A percentile compares a stretch with the other conserved stretches of the same genome.
Conservation (phyloP, 441 rosid species). For the Pelargonium cotyledonis region DNA sequence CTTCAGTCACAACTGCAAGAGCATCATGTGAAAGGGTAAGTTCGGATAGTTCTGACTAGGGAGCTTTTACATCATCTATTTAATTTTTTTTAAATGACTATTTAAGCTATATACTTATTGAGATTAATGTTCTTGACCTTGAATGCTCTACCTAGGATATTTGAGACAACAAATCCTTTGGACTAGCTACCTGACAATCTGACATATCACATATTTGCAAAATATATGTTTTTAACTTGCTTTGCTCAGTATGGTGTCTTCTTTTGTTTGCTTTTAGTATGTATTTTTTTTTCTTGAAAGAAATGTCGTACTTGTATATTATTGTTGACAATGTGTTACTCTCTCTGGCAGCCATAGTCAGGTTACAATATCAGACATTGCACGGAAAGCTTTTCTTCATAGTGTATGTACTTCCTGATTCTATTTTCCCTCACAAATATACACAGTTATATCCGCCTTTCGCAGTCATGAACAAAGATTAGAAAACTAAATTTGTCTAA, state of each 20-base stretch:
- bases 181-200: neutral
- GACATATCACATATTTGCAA: neutral
- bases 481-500: neutral
- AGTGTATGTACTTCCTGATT: constrained; percentile 58
- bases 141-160: neutral
- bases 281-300: neutral
- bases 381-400: constrained; percentile 93
- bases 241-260: neutral
- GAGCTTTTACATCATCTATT: neutral
- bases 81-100: neutral
- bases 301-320: neutral
- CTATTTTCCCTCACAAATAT: neutral
- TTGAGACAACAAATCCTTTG: neutral
- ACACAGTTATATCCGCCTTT: neutral
- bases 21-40: constrained; percentile 76
- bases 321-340: constrained; percentile 17
- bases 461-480: neutral
- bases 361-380: constrained; percentile 86
- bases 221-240: neutral
- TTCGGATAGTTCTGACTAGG: constrained; percentile 4
- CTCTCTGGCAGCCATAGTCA: constrained; percentile 64
- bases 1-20: constrained; percentile 95
- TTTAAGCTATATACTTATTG: neutral
- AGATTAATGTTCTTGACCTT: constrained; percentile 6
- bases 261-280: neutral